A percentile compares a stretch with the other conserved stretches of the same genome.
phyloP scores from a whole-genome alignment of 1,284 basidiomycete species.

The Violaceomyces palustris region DNA sequence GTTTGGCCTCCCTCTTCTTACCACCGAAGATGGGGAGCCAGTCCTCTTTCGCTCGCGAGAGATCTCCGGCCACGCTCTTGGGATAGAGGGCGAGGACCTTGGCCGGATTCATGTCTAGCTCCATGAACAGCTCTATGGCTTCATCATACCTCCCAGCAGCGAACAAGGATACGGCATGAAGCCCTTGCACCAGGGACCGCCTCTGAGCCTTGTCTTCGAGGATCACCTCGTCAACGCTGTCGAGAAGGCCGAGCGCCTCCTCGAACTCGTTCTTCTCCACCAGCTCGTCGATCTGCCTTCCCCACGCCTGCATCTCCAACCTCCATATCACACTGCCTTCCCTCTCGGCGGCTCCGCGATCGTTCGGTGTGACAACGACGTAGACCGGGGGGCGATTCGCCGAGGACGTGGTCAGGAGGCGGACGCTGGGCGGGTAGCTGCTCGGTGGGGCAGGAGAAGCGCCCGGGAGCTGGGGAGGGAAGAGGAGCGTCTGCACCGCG shows the following conservation, averaged over 20 bases:
- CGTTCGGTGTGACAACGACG: constrained; percentile 23
- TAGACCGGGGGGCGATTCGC: constrained; percentile 24
- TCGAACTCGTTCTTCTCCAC: constrained; percentile 67
- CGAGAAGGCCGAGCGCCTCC: constrained; percentile 75
- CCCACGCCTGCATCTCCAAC: constrained; percentile 68
- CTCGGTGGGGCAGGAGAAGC: constrained; percentile 1
- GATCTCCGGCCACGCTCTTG: constrained; percentile 69
- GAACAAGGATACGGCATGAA: constrained; percentile 68
- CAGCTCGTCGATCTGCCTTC: constrained; percentile 78
- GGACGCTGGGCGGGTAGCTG: constrained; percentile 14
- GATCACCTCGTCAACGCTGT: constrained; percentile 63
- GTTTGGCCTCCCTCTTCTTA: too few species aligned
- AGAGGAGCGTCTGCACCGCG: constrained; percentile 36
- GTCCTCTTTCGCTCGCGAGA: constrained; percentile 64
- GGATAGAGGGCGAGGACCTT: constrained; percentile 89
- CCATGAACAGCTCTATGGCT: constrained; percentile 81
- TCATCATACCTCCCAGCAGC: constrained; percentile 64
- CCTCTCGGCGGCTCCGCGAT: constrained; percentile 23
- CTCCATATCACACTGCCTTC: constrained; percentile 64
- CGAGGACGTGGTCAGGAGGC: constrained; percentile 25
- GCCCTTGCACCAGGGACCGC: constrained; percentile 56
- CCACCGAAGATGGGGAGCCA: constrained; percentile 88
- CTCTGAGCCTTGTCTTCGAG: constrained; percentile 61
- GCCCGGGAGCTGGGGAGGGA: constrained; percentile 16
- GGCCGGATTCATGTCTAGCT: constrained; percentile 84